phyloP scores from a whole-genome alignment of 176 grass and related monocot genomes.

The Paspalum notatum region DNA sequence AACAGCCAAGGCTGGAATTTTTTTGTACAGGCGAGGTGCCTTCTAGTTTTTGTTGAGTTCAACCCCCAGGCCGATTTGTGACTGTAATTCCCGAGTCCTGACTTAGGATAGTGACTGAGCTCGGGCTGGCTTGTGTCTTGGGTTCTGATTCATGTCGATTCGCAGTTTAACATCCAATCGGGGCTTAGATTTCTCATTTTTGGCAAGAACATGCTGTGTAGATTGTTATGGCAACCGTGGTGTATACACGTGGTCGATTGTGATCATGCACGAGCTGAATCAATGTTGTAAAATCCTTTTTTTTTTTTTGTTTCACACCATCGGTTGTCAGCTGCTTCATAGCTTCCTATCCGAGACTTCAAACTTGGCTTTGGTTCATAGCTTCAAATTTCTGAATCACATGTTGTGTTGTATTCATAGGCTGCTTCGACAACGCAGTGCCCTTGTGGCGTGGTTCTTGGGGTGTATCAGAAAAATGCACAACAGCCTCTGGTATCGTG shows the following conservation, averaged over 20 bases:
- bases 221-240: slow-evolving; percentile 6
- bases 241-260: slow-evolving; percentile 5
- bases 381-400: no score
- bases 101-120: slow-evolving; percentile 34
- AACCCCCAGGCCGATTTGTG: not conserved
- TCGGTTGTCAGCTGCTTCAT: not conserved
- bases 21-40: slow-evolving; percentile 31
- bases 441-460: no score
- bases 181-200: slow-evolving; percentile 16
- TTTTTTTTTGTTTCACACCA: not conserved
- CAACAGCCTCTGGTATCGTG: no score
- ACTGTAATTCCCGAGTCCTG: slow-evolving; percentile 6
- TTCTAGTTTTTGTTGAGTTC: slow-evolving; percentile 19
- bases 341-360: not conserved
- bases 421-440: no score
- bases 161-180: not conserved
- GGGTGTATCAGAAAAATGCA: no score
- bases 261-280: slow-evolving; percentile 27
- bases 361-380: not conserved
- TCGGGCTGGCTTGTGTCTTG: slow-evolving; percentile 21
- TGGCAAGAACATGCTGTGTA: slow-evolving; percentile 28
- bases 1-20: slow-evolving; percentile 42
- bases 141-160: not conserved
- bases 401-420: no score
- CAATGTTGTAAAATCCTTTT: slow-evolving; percentile 9